Evolutionary conservation across 345 rosid species (phyloP), one percentile per base, ranked within the genome.

Genomic region (Eucalyptus marginata): DNA sequence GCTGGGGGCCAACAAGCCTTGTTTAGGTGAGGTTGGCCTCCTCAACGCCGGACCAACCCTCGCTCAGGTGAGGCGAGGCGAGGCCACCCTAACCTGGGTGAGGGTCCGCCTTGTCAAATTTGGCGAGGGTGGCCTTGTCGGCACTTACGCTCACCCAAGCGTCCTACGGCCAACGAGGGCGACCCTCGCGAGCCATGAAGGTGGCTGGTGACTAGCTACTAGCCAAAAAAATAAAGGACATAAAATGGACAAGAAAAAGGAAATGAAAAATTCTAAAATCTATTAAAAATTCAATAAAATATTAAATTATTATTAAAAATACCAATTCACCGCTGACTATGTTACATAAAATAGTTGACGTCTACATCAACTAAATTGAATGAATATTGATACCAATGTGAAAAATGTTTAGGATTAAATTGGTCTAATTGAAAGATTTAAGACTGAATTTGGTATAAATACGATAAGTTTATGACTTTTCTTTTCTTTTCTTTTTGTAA

Each of bases 1-100:
- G 24, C 58, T 2, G 0, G 1, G 10, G 2, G 2, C 5, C 10
- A 22, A 22, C 13, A 25, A 56, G 13, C 3, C 62, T 25, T 6
- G 13, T 25, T 25, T 56, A 56, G 13, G 62, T 56, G 62, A 24
- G 62, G 29, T 56, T 56, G 13, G 29, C 62, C 6, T 56, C 62
- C 62, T 24, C 3, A 1, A 56, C 3, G 2, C 3, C 1, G 1
- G 13, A 56, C 29, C 29, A 2, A 56, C 13, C 29, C 62, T 56
- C 29, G 0, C 62, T 9, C 1, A 9, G 1, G 62, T 22, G 62
- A 22, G 27, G 27, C 1, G 3, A 56, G 6, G 62, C 6, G 4
- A 56, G 29, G 29, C 29, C 62, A 24, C 12, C 29, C 62, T 56
- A 56, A 24, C 62, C 12, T 0, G 6, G 62, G 62, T 24, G 29